These are phyloP conservation scores for Fusarium sororula DNA, from an alignment of 2,329 filamentous ascomycete genomes.

Conservation along the genomic window DNA sequence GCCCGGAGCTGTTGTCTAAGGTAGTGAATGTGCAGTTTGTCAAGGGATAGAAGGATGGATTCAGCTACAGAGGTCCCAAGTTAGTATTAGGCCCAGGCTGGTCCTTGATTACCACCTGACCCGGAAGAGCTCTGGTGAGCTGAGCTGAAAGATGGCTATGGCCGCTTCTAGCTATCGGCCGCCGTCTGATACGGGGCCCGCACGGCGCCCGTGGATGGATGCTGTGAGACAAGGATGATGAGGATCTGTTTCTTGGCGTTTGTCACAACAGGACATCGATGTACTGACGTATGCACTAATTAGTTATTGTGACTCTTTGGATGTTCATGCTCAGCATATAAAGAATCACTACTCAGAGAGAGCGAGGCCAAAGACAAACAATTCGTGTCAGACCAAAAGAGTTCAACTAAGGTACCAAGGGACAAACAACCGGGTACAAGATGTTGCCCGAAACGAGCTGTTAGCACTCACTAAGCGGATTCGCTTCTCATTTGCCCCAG, in stretches of 20 bases:
- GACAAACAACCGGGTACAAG: neutral
- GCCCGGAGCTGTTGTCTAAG: neutral
- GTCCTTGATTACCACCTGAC: constrained; percentile 26
- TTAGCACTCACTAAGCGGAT: neutral
- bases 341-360: neutral
- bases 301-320: neutral
- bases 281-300: neutral
- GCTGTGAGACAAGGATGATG: constrained; percentile 16
- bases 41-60: neutral
- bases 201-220: constrained; percentile 8
- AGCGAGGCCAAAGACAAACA: neutral
- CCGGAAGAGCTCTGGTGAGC: neutral
- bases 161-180: constrained; percentile 10
- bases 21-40: neutral
- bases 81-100: neutral
- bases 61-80: neutral
- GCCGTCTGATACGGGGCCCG: constrained; percentile 9
- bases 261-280: neutral
- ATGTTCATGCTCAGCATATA: neutral
- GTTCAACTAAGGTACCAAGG: neutral
- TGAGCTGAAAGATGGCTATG: constrained; percentile 14
- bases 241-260: constrained; percentile 28
- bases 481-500: constrained; percentile 2
- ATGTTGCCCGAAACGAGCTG: neutral
- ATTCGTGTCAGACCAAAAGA: neutral